These are phyloP conservation scores for Botrytis cinerea DNA, from an alignment of 2,329 filamentous ascomycete genomes.

Conservation along the genomic window DNA sequence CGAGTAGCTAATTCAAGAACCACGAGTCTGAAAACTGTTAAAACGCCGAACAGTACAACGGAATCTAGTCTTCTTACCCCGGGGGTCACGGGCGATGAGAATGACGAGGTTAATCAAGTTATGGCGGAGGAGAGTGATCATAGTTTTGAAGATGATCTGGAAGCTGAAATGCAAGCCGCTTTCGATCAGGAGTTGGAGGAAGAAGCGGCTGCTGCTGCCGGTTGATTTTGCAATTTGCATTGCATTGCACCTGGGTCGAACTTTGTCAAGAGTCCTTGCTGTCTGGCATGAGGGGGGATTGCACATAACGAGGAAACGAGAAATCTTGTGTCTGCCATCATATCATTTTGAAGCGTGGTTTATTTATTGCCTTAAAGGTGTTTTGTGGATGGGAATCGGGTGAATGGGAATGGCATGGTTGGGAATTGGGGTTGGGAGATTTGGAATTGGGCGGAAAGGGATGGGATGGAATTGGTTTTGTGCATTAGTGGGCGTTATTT, in stretches of 20 bases:
- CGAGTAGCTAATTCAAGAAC: slow-evolving; percentile 49
- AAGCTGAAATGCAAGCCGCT: slow-evolving; percentile 53
- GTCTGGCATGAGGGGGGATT: background rate
- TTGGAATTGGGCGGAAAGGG: background rate
- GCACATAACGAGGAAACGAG: background rate
- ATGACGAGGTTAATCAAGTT: slow-evolving; percentile 34
- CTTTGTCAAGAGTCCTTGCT: slow-evolving; percentile 43
- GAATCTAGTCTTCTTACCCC: slow-evolving; percentile 47
- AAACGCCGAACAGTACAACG: slow-evolving; percentile 46
- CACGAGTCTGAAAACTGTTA: slow-evolving; percentile 51
- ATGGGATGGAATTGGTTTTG: background rate
- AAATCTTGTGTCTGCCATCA: slow-evolving; percentile 5
- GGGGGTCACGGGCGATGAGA: slow-evolving; percentile 46
- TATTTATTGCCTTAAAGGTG: background rate
- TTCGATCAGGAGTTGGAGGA: slow-evolving; percentile 43
- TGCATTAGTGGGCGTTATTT: slow-evolving; percentile 1
- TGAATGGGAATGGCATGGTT: background rate
- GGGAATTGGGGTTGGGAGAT: background rate
- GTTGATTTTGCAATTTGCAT: background rate
- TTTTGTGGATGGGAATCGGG: slow-evolving; percentile 6
- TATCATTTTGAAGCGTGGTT: background rate
- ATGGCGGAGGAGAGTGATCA: slow-evolving; percentile 41
- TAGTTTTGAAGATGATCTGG: slow-evolving; percentile 49
- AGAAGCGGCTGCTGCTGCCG: background rate
- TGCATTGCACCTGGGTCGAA: slow-evolving; percentile 1